A percentile compares a stretch with the other conserved stretches of the same genome.
Evolutionary conservation across 345 rosid genomes (phyloP).

Genomic region (Eucalyptus microcorys): DNA sequence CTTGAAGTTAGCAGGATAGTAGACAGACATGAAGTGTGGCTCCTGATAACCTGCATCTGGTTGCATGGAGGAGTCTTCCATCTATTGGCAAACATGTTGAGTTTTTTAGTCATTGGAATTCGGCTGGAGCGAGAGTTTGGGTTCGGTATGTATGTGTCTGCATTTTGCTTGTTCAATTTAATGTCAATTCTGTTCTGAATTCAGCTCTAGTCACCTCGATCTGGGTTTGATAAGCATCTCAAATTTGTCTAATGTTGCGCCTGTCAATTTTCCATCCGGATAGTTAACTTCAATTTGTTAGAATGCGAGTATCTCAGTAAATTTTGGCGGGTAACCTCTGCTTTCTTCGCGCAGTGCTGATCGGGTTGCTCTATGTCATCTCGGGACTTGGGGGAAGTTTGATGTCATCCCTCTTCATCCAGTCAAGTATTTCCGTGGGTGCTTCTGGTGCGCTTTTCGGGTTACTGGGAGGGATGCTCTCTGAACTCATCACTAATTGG

Average conservation of each 20-base stretch:
- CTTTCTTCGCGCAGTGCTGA: constrained; percentile 22
- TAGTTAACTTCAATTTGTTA: neutral
- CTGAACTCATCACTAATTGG: constrained; percentile 94
- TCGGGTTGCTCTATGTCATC: constrained; percentile 67
- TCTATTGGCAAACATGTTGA: constrained; percentile 65
- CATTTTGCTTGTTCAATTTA: neutral
- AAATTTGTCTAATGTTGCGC: neutral
- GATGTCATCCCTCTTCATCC: constrained; percentile 83
- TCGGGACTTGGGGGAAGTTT: constrained; percentile 96
- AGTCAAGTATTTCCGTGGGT: constrained; percentile 74
- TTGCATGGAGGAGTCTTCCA: constrained; percentile 88
- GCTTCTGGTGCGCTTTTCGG: constrained; percentile 98
- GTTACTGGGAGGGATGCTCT: constrained; percentile 85
- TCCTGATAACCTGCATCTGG: constrained; percentile 83
- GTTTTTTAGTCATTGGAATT: constrained; percentile 68
- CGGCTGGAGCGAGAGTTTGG: constrained; percentile 91
- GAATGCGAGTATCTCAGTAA: neutral
- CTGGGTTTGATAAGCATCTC: neutral
- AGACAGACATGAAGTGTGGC: constrained; percentile 56
- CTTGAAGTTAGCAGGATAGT: constrained; percentile 51
- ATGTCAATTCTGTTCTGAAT: neutral
- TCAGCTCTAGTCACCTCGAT: neutral
- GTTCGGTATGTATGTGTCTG: constrained; percentile 36
- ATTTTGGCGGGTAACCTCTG: neutral
- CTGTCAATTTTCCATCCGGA: neutral